Conservation (phyloP, 2,329 filamentous ascomycete genomes). For the Diaporthe velutina region DNA sequence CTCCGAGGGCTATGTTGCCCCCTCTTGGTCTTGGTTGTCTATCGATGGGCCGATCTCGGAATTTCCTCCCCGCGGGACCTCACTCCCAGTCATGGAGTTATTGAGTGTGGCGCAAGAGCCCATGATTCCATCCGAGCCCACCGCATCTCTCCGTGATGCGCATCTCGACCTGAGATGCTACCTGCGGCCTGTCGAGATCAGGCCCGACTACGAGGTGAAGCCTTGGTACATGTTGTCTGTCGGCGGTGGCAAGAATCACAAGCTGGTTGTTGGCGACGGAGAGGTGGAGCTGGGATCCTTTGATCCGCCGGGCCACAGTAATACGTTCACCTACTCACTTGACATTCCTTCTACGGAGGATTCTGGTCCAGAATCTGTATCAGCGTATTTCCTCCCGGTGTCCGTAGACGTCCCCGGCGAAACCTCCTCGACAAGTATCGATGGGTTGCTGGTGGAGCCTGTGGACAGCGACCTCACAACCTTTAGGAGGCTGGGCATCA, state of each 20-base stretch:
- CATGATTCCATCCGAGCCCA: background rate
- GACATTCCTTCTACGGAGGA: background rate
- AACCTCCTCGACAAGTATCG: background rate
- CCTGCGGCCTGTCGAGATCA: background rate
- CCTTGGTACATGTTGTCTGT: constrained; percentile 16
- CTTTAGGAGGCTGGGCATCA: background rate
- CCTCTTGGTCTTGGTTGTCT: constrained; percentile 13
- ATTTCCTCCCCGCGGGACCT: background rate
- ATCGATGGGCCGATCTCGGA: background rate
- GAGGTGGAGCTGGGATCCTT: background rate
- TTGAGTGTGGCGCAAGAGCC: background rate
- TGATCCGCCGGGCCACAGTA: background rate
- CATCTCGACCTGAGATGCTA: constrained; percentile 5
- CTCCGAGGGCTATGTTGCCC: background rate
- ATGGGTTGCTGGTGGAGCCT: background rate
- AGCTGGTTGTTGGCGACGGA: background rate
- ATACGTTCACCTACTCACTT: background rate
- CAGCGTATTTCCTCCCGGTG: background rate
- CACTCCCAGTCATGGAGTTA: background rate
- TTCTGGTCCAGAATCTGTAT: background rate
- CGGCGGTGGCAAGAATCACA: background rate
- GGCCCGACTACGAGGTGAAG: background rate
- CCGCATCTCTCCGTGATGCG: background rate
- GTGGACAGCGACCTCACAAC: background rate
- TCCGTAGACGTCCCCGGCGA: background rate